A percentile compares a stretch with the other conserved stretches of the same genome.
Evolutionary conservation across 177 flowering plant species (phyloP).

Genomic region (Vitis hybrid): DNA sequence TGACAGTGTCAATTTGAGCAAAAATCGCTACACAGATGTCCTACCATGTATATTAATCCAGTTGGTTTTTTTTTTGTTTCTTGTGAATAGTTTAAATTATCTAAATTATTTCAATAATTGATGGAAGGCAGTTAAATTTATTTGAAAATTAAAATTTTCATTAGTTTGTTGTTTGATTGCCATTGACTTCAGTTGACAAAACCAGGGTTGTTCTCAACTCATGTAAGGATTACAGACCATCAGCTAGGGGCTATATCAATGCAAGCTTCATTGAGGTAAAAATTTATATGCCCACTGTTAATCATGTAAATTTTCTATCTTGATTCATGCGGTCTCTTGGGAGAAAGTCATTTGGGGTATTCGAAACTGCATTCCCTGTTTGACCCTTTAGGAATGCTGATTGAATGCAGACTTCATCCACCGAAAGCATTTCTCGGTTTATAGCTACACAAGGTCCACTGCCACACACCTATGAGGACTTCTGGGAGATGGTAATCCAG

Average conservation of each 20-base stretch:
- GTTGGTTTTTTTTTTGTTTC: neutral
- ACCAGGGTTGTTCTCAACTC: conserved; percentile 73
- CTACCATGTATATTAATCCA: conserved; percentile 59
- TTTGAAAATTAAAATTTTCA: neutral
- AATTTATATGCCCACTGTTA: neutral
- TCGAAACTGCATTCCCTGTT: neutral
- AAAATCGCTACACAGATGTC: conserved; percentile 82
- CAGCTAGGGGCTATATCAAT: conserved; percentile 83
- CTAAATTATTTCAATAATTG: neutral
- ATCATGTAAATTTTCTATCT: neutral
- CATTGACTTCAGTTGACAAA: conserved; percentile 61
- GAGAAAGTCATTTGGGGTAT: conserved; percentile 5
- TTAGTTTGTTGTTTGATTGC: conserved; percentile 4
- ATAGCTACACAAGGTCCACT: conserved; percentile 98
- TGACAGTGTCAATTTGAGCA: conserved; percentile 49
- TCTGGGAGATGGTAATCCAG: conserved; percentile 97
- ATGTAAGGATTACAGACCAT: conserved; percentile 53
- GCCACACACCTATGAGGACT: conserved; percentile 85
- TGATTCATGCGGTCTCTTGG: neutral
- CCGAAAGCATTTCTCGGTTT: conserved; percentile 59
- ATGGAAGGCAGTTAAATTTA: neutral
- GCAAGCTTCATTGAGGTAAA: conserved; percentile 79
- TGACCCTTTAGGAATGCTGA: conserved; percentile 16
- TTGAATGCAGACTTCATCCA: conserved; percentile 52
- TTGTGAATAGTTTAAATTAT: neutral